A percentile compares a stretch with the other conserved stretches of the same genome.
These are phyloP conservation scores for Epichloe bromicola DNA, from an alignment of 2,329 filamentous ascomycete genomes.

Conservation along the genomic window DNA sequence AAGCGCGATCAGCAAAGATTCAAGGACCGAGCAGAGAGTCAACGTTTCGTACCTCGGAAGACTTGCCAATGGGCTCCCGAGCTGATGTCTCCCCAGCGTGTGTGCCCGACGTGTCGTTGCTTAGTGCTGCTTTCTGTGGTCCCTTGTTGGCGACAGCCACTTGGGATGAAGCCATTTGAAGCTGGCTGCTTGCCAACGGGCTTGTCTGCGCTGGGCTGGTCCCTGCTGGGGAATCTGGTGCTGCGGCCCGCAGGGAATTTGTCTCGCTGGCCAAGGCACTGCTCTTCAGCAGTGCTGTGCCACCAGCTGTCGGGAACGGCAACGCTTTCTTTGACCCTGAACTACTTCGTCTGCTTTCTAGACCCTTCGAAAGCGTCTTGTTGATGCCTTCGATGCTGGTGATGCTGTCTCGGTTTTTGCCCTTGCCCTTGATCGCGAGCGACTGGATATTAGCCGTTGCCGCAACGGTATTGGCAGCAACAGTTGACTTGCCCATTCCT, in stretches of 20 bases:
- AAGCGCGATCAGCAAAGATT: conserved; percentile 12
- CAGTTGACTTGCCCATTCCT: conserved; percentile 80
- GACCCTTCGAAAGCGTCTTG: conserved; percentile 70
- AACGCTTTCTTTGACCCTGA: conserved; percentile 69
- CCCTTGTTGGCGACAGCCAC: neutral
- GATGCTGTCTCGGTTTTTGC: conserved; percentile 30
- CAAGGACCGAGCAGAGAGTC: conserved; percentile 38
- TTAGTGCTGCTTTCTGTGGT: neutral
- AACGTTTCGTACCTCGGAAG: conserved; percentile 40
- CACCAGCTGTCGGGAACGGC: conserved; percentile 34
- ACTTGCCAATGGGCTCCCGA: conserved; percentile 12
- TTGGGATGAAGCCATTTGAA: conserved; percentile 9
- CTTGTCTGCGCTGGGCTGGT: conserved; percentile 28
- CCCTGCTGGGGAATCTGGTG: conserved; percentile 27
- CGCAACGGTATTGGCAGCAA: conserved; percentile 76
- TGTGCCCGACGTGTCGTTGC: conserved; percentile 7
- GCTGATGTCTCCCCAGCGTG: conserved; percentile 15
- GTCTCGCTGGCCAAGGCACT: conserved; percentile 45
- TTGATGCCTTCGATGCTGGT: conserved; percentile 59
- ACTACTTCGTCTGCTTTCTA: conserved; percentile 85
- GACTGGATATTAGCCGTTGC: conserved; percentile 61
- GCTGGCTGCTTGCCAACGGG: conserved; percentile 12
- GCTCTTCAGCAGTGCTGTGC: conserved; percentile 31
- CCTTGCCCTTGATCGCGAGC: conserved; percentile 32
- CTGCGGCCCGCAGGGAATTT: conserved; percentile 40